Base-by-base conservation (phyloP, 2,329 filamentous ascomycete species). In the Aspergillus ruber region DNA sequence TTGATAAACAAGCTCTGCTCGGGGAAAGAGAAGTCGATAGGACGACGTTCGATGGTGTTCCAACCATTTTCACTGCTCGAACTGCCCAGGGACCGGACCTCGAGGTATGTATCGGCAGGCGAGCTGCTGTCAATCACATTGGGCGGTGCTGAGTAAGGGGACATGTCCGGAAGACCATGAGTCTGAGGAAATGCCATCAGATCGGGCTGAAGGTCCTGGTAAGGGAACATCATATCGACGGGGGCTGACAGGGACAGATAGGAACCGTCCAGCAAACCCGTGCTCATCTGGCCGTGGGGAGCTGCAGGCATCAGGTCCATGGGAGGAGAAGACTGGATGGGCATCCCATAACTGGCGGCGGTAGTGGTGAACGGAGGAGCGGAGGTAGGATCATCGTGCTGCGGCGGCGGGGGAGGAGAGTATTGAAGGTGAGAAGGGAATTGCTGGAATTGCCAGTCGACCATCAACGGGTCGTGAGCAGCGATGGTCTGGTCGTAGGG, bases 31-130 rank as follows among this genome's bases (percentile, higher is more conserved):
- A 80, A 78, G 56, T 91, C 86, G 56, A 86, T 83, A 33, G 84
- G 85, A 50, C 84, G 84, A 64, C 82, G 80, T 55, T 93, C 87
- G 48, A 96, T 83, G 56, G 86, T 81, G 44, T 82, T 83, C 90
- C 90, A 97, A 49, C 88, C 88, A 58, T 90, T 88, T 58, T 94
- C 90, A 61, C 86, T 88, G 55, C 79, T 80, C n/a, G 89, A 89
- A 47, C 83, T 85, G 20, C 81, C 79, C 39, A 95, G 74, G 6
- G 91, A 96, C 43, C 91, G 74, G 29, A 95, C 87, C 68, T 96
- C 90, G 42, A 95, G 74, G 66, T 88, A 90, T 25, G 85, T 87
- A 58, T 86, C 84, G 1, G 84, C 87, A 1, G 87, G 87, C 33
- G 87, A 90, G 60, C 81, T 84, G 64, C 62, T 68, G 51, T 74